Base-by-base conservation (phyloP, 805 yeast species). In the Spathaspora sp. region DNA sequence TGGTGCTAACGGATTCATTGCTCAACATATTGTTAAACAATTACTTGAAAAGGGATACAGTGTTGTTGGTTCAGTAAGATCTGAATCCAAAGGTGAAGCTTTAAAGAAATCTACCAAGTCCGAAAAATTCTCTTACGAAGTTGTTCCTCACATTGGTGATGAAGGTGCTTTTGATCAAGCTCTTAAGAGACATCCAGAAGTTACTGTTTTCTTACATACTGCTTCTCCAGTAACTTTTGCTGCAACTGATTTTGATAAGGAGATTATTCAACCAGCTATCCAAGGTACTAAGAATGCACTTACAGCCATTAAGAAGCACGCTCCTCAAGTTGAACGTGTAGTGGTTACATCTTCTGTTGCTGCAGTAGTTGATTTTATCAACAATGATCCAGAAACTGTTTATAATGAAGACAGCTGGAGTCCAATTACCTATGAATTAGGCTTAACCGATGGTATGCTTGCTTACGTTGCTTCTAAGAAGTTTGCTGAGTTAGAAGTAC, bases 381-480 rank as follows among this genome's bases (percentile, higher is more conserved):
- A 57, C 42, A 48, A 42, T 17, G 59, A 44, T 17, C 23, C 39
- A n/a, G 54, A 46, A 16, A 26, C 48, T 12, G 46, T 50, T 11
- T 54, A 28, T 43, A 11, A 14, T 28, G 84, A 80, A 56, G 68
- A 68, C 14, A 63, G 70, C 23, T 80, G 85, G 81, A 81, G 81
- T 53, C 78, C 77, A 39, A 68, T 78, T 26, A 73, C 80, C 12
- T 75, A 77, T 72, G 80, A 77, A 48, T 73, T 74, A 51, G 68
- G 73, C 7, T 72, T 75, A 50, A 55, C 51, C 18, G 73, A 76
- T 54, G 64, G 70, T 3, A 54, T 59, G 17, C 52, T 52, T 44
- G 86, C 82, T 2, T 82, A 82, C 63, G 56, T 73, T 48, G 87
- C 80, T 5, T 80, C 86, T n/a, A 82, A 81, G 64, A 79, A 76